A percentile compares a stretch with the other conserved stretches of the same genome.
These are phyloP conservation scores for Spencermartinsiella ligniputridi DNA, from an alignment of 1,139 yeast species.

Conservation along the genomic window DNA sequence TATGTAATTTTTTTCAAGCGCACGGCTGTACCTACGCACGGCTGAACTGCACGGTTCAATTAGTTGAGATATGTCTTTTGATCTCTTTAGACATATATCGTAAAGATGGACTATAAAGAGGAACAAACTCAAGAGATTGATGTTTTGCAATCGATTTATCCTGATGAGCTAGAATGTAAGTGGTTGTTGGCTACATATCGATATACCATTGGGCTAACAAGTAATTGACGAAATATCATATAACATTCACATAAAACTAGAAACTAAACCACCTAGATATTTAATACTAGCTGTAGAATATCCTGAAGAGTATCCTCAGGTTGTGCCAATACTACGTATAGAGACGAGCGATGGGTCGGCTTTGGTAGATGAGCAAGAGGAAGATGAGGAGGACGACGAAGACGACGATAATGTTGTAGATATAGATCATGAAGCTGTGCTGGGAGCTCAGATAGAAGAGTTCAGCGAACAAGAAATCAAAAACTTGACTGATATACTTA, in stretches of 20 bases:
- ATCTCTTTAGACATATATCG: too few species aligned
- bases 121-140: conserved; percentile 35
- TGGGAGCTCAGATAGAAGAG: conserved; percentile 14
- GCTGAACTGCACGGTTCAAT: too few species aligned
- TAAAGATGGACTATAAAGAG: conserved; percentile 45
- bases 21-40: background rate
- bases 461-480: conserved; percentile 30
- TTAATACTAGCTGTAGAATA: conserved; percentile 56
- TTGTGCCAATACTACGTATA: conserved; percentile 51
- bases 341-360: conserved; percentile 35
- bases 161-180: conserved; percentile 64
- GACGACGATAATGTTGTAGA: conserved; percentile 21
- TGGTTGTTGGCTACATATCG: conserved; percentile 3
- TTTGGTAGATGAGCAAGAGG: conserved; percentile 39
- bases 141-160: conserved; percentile 83
- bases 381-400: conserved; percentile 37
- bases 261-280: conserved; percentile 51
- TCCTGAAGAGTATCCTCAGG: conserved; percentile 70
- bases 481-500: conserved; percentile 45
- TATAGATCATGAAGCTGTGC: conserved; percentile 5
- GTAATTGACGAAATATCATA: conserved; percentile 26
- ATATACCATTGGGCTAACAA: background rate
- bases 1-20: background rate
- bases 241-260: conserved; percentile 43
- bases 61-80: too few species aligned